These are phyloP conservation scores for Lophium mytilinum DNA, from an alignment of 495 filamentous ascomycete genomes.

Conservation along the genomic window DNA sequence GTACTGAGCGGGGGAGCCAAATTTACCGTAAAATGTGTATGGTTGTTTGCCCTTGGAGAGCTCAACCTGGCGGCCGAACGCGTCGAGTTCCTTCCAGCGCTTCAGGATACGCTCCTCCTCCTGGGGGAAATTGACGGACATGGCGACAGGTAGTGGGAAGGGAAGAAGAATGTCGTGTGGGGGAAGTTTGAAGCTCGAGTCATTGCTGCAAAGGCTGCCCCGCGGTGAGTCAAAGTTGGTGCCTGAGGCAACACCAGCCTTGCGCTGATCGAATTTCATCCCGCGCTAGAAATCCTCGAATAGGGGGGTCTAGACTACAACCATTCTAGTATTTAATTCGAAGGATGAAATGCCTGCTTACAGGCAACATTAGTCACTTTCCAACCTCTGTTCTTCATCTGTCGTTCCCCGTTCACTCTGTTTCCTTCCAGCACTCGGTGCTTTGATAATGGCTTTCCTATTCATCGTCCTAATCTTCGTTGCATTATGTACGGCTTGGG, in stretches of 20 bases:
- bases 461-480: background rate
- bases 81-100: slow-evolving; percentile 82
- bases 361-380: no score
- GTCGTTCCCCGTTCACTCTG: no score
- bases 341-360: no score
- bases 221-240: no score
- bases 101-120: slow-evolving; percentile 77
- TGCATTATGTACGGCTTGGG: background rate
- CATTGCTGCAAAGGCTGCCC: no score
- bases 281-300: no score
- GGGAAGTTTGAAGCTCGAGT: background rate
- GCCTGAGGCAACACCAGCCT: no score
- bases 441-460: background rate
- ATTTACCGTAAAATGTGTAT: slow-evolving; percentile 65
- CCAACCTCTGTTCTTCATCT: no score
- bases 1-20: slow-evolving; percentile 51
- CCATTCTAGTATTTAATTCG: no score
- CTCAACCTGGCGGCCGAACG: slow-evolving; percentile 71
- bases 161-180: background rate
- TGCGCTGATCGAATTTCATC: no score
- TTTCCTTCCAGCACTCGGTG: background rate
- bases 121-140: slow-evolving; percentile 87
- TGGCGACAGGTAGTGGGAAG: slow-evolving; percentile 29
- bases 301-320: no score
- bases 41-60: slow-evolving; percentile 62